Base-by-base conservation (phyloP, 2,329 filamentous ascomycete species). In the Pseudofabraea citricarpa region DNA sequence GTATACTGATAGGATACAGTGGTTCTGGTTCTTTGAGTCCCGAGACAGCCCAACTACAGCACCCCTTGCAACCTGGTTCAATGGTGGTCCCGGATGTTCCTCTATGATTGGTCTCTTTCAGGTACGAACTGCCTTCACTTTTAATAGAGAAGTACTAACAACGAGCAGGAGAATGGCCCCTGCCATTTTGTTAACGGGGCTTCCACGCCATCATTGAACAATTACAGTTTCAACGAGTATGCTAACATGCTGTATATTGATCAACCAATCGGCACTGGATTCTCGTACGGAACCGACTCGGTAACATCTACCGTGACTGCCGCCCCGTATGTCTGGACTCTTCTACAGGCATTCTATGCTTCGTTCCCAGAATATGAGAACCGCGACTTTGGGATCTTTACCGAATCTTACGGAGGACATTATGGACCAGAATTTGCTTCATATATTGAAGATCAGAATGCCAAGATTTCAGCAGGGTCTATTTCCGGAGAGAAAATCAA, bases 321-420 rank as follows among this genome's bases (percentile, higher is more conserved):
- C 8, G 71, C 72, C 3, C 65, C 66, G 1, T 67, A 66, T 38
- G 68, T 80, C n/a, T 81, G 75, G 76, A 70, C 65, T 3, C 62
- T 80, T n/a, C 58, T 79, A 37, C 76, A 81, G 55, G 70, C 71
- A 1, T 87, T 81, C 69, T 78, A 81, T 43, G 68, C 74, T 4
- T 73, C 78, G 22, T 86, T 86, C 45, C 80, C 79, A 0, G 69
- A 72, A 22, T 84, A 85, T 55, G 71, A 75, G 56, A 73, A 81
- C 46, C 68, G 70, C n/a, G 67, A 77, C 48, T 73, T 79, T 45
- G 70, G 72, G 4, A 65, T 81, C 42, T 77, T 72, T 41, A 70
- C 73, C 5, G 68, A 73, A 32, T 57, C 56, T 5, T 81, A 81
- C 47, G 77, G 77, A 20, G 76, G 77, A n/a, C 71, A 75, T 44